Percentiles rank a stretch among this genome's conserved stretches.
phyloP scores from a whole-genome alignment of 2,329 filamentous ascomycete genomes.

The Cytospora chrysosperma region DNA sequence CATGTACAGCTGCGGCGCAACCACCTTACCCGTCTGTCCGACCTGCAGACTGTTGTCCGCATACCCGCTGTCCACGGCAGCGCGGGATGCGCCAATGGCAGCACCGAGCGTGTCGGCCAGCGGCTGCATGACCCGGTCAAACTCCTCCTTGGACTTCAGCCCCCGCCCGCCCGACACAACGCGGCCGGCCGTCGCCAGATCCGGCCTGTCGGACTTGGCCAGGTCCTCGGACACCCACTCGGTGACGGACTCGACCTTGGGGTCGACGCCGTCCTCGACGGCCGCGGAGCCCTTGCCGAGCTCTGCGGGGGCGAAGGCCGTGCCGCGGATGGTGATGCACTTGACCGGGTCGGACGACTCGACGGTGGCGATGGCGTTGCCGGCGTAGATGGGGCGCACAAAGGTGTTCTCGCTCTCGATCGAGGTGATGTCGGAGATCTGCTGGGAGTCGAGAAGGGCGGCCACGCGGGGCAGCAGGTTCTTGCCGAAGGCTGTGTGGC shows the following conservation, averaged over 20 bases:
- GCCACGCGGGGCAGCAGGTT: slow-evolving; percentile 88
- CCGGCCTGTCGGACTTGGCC: slow-evolving; percentile 88
- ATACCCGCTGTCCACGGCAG: slow-evolving; percentile 94
- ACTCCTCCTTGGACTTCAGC: slow-evolving; percentile 96
- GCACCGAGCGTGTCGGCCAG: slow-evolving; percentile 90
- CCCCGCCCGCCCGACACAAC: slow-evolving; percentile 94
- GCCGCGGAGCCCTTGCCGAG: slow-evolving; percentile 70
- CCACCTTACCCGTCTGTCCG: slow-evolving; percentile 97
- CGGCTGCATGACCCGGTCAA: slow-evolving; percentile 88
- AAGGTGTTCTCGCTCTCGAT: slow-evolving; percentile 93
- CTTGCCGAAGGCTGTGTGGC: slow-evolving; percentile 96
- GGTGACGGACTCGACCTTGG: slow-evolving; percentile 68
- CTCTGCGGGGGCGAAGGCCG: slow-evolving; percentile 78
- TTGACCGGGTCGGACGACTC: slow-evolving; percentile 85
- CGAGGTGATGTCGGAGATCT: slow-evolving; percentile 85
- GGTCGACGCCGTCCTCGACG: slow-evolving; percentile 79
- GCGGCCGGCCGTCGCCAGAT: slow-evolving; percentile 82
- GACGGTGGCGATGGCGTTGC: slow-evolving; percentile 94
- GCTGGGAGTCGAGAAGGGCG: slow-evolving; percentile 86
- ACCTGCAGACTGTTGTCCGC: slow-evolving; percentile 98
- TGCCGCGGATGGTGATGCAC: slow-evolving; percentile 88
- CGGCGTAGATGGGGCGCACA: slow-evolving; percentile 93
- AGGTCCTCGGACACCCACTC: slow-evolving; percentile 96
- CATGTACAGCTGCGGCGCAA: slow-evolving; percentile 92
- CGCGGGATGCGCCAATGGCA: slow-evolving; percentile 92